Evolutionary conservation across 495 filamentous ascomycete genomes (phyloP), one percentile per base, ranked within the genome.

Genomic region (Tuber borchii): DNA sequence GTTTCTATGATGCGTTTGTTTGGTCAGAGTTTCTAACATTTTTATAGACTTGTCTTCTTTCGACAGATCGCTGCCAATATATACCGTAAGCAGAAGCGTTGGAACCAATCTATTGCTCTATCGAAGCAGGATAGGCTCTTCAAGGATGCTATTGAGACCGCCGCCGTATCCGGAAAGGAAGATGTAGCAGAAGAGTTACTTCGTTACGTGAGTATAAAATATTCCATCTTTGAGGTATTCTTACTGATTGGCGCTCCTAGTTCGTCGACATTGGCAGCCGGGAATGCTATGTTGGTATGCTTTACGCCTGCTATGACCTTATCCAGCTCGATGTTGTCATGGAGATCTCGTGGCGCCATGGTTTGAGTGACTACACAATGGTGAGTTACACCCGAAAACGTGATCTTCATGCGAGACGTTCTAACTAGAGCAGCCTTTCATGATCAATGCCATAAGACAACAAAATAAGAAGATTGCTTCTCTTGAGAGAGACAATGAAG

Each of bases 71-170:
- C 96, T 16, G 93, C 96, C 79, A 96, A 89, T 87, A 98, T 99
- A 86, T 99, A 98, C 87, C 93, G 96, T 78, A 98, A 98, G 89
- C 97, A 97, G 87, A 98, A 97, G 90, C 90, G 96, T 76, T 99
- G 96, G 96, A 93, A 97, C 84, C 97, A 98, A 87, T 97, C 95
- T n/a, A 98, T 99, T 84, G 90, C 92, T 71, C 87, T 99, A 70
- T 97, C 93, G 17, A 99, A 99, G 88, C 96, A 98, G 84, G 96
- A 99, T 87, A 98, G 97, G 89, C 87, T 99, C 48, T 99, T 94
- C 90, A 97, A 97, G 88, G 96, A 99, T 88, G 96, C 96, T 42
- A 98, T 99, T 79, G 96, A 99, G 88, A 99, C 96, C 40, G 89
- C 96, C 19, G 96, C 96, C n/a, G 94, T 97, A 69, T 97, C 94